Evolutionary conservation across 73 alveolate species (phyloP), one percentile per base, ranked within the genome.

Genomic region (Stentor roeselii): DNA sequence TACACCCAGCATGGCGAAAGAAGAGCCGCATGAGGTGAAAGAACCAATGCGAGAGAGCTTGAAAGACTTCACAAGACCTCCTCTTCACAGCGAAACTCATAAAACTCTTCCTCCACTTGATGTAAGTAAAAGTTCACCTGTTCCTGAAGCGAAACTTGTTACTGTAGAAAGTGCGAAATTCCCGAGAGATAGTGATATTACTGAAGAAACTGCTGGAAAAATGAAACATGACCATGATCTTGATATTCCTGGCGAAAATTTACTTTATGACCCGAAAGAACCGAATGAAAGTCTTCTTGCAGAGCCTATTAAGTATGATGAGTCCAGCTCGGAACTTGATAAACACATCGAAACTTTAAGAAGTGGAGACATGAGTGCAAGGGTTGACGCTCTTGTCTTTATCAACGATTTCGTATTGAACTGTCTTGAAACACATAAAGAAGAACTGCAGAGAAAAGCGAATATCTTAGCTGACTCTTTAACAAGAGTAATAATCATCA

Each of bases 391-490:
- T 58, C 27, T 58, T 21, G 74, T 58, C 2, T n/a, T 31, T 0
- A 58, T 58, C 27, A 58, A 58, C 27, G 74, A 58, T 58, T 58
- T 58, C 35, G 27, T 58, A 58, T 58, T 58, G 2, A 67, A 67
- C 37, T 27, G 34, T 67, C 80, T 67, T 21, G 80, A 67, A 21
- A 21, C 50, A 0, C 80, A 67, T 67, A 67, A 67, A 67, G 80
- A 67, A 67, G 80, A 67, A 40, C 37, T 67, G 41, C 80, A 67
- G 80, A 67, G 34, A 32, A 67, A 67, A 2, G 80, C 80, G 21
- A 67, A 67, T 34, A 67, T 30, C 41, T 2, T 67, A 2, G 37
- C 37, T 30, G 80, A 67, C 37, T 36, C 80, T 27, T 40, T 67
- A 0, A 67, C 41, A 21, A 67, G 34, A 67, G 80, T 67, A 15